A percentile compares a stretch with the other conserved stretches of the same genome.
Conservation (phyloP, 768 basidiomycete genomes). For the Austroboletus festivus region DNA sequence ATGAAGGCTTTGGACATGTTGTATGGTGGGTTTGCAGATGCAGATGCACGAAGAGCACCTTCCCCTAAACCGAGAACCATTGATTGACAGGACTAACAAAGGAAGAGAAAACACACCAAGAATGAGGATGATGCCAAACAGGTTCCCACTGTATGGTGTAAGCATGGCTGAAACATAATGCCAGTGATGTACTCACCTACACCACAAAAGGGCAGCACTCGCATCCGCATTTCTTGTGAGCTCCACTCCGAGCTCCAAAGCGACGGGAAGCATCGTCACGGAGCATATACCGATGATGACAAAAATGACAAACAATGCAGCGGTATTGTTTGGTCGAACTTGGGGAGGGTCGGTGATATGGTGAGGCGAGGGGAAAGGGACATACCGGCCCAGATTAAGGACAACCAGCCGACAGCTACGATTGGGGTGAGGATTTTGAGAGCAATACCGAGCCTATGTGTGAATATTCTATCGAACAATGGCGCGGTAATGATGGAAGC, state of each 20-base stretch:
- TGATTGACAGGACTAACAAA: not conserved
- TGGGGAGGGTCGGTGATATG: conserved; percentile 4
- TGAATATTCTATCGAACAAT: conserved; percentile 80
- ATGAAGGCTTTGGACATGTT: conserved; percentile 72
- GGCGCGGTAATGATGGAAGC: conserved; percentile 68
- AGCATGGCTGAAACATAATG: not conserved
- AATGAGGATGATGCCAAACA: conserved; percentile 59
- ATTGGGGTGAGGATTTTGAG: conserved; percentile 60
- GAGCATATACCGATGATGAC: conserved; percentile 63
- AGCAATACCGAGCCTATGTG: conserved; percentile 61
- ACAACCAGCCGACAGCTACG: conserved; percentile 62
- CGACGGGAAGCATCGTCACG: conserved; percentile 71
- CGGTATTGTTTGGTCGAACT: conserved; percentile 64
- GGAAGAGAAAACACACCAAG: conserved; percentile 44
- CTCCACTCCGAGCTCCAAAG: conserved; percentile 75
- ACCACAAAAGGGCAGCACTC: conserved; percentile 76
- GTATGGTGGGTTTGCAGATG: conserved; percentile 60
- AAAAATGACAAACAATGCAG: conserved; percentile 62
- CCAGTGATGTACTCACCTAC: conserved; percentile 44
- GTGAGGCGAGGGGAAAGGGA: not conserved
- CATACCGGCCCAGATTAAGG: conserved; percentile 78
- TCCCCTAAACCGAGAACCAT: conserved; percentile 40
- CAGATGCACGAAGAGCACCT: conserved; percentile 62
- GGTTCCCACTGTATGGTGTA: conserved; percentile 51
- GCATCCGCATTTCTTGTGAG: conserved; percentile 76